These are phyloP conservation scores for Aspergillus luchuensis DNA, from an alignment of 2,329 filamentous ascomycete genomes.

Conservation along the genomic window DNA sequence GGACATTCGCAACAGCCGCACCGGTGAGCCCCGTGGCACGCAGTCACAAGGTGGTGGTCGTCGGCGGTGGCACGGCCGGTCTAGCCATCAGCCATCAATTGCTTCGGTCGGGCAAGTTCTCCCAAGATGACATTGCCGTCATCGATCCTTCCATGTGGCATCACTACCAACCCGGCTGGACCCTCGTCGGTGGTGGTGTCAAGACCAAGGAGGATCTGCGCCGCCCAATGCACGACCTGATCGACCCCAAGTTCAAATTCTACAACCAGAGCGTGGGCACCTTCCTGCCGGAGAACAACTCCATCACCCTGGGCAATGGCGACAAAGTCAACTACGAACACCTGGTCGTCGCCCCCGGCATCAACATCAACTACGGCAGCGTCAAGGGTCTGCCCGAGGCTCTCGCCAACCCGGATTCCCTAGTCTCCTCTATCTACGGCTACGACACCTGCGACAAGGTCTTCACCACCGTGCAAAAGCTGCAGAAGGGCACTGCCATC, in stretches of 20 bases:
- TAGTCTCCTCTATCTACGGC: slow-evolving; percentile 60
- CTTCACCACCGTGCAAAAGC: slow-evolving; percentile 50
- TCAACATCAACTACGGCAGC: slow-evolving; percentile 54
- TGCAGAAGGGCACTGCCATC: slow-evolving; percentile 56
- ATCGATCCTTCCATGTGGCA: slow-evolving; percentile 65
- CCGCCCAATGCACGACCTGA: slow-evolving; percentile 52
- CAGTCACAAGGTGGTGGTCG: slow-evolving; percentile 65
- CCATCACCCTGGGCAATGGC: slow-evolving; percentile 57
- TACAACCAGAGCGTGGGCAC: slow-evolving; percentile 56
- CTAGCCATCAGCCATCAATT: slow-evolving; percentile 69
- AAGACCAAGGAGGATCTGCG: slow-evolving; percentile 64
- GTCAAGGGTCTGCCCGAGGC: slow-evolving; percentile 62
- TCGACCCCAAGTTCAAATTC: slow-evolving; percentile 63
- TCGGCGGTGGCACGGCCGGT: slow-evolving; percentile 69
- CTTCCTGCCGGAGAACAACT: slow-evolving; percentile 60
- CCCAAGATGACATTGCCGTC: slow-evolving; percentile 62
- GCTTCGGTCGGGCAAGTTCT: slow-evolving; percentile 59
- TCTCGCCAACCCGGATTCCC: slow-evolving; percentile 50
- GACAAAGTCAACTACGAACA: slow-evolving; percentile 64
- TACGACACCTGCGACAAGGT: slow-evolving; percentile 60
- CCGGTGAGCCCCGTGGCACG: slow-evolving; percentile 40
- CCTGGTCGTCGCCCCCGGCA: slow-evolving; percentile 63
- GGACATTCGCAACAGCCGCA: slow-evolving; percentile 33
- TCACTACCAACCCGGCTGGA: slow-evolving; percentile 72
- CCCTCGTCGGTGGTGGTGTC: slow-evolving; percentile 66